Base-by-base conservation (phyloP, 768 basidiomycete species). In the Serendipita sp. region DNA sequence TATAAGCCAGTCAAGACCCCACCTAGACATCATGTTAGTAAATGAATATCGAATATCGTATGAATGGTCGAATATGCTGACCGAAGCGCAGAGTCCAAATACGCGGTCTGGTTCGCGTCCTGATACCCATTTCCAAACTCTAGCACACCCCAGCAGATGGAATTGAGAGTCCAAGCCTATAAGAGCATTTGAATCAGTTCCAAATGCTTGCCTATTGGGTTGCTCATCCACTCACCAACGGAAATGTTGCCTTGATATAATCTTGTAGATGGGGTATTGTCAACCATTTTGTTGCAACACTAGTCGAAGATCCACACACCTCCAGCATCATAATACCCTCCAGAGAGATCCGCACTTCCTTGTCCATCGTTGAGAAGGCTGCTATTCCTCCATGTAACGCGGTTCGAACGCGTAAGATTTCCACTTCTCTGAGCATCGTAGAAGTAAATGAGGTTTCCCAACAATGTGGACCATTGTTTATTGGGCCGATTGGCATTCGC, bases 281-380 rank as follows among this genome's bases (percentile, higher is more conserved):
- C 65, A 33, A 16, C 31, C 44, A 63, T 16, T 23, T 27, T 34
- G 23, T 23, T 23, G 23, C 23, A 23, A 23, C 23, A 23, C 23
- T 23, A 23, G 23, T 23, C 13, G 18, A 62, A 63, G 60, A 52
- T 44, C 66, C 53, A 60, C 76, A 69, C 69, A 88, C 88, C 88
- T 76, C 92, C 92, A 66, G 93, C 91, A 77, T 95, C 93, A 71
- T 90, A 94, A 71, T 86, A 95, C 4, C 93, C 94, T 72, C 91
- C 91, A 36, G 79, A 83, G 62, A 96, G 74, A 72, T 97, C 88
- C 15, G 91, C 69, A 3, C 79, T 78, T 37, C 78, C 84, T 67
- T 91, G 86, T 13, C 92, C 94, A 73, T 97, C 94, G 40, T 82
- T 75, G 27, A 85, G 68, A 16, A 83, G 81, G 69, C 88, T 91